Conservation (phyloP, 495 filamentous ascomycete genomes). For the Neurospora sp. region DNA sequence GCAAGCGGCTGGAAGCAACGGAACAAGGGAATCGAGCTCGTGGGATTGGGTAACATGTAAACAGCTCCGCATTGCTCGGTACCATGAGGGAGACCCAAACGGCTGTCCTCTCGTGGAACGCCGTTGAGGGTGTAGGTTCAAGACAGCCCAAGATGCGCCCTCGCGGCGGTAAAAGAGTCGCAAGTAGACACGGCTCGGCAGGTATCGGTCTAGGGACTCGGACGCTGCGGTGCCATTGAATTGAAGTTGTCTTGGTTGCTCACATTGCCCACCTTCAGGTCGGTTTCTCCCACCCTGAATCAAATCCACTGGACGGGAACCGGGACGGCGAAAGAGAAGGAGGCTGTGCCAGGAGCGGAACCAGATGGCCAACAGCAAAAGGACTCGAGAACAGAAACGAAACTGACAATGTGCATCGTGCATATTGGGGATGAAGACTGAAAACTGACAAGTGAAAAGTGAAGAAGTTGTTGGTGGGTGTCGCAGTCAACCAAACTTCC, state of each 20-base stretch:
- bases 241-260: not conserved
- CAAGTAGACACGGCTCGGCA: slow-evolving; percentile 5
- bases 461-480: not conserved
- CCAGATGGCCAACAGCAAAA: not conserved
- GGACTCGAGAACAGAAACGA: not conserved
- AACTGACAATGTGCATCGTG: not conserved
- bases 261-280: not conserved
- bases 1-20: not conserved
- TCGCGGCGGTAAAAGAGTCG: not conserved
- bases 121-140: not conserved
- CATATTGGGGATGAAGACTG: not conserved
- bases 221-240: not conserved
- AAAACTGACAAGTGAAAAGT: not conserved
- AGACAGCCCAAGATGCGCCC: not conserved
- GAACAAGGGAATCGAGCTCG: not conserved
- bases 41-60: not conserved
- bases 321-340: not conserved
- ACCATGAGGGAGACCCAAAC: not conserved
- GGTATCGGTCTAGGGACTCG: slow-evolving; percentile 6
- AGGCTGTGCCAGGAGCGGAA: not conserved
- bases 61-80: not conserved
- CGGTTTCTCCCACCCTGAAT: not conserved
- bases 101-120: not conserved
- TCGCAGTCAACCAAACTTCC: not conserved
- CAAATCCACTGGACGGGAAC: not conserved